These are phyloP conservation scores for Penicillium argentinense DNA, from an alignment of 495 filamentous ascomycete genomes.

Conservation along the genomic window DNA sequence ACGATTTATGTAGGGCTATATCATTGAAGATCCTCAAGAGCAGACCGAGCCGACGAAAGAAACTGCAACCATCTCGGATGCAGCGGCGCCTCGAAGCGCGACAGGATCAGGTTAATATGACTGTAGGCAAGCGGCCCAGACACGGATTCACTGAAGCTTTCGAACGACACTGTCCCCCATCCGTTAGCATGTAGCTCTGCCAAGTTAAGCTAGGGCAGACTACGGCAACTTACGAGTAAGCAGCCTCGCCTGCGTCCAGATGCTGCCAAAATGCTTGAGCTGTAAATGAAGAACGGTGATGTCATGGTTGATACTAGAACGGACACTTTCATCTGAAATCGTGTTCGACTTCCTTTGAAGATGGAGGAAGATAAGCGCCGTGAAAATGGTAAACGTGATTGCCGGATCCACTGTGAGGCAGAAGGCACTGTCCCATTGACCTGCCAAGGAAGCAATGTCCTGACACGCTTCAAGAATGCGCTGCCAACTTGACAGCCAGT, in stretches of 20 bases:
- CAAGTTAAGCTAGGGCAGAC: background rate
- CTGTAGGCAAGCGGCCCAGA: slow-evolving; percentile 5
- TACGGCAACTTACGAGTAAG: slow-evolving; percentile 12
- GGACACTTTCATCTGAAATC: background rate
- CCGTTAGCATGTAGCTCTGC: background rate
- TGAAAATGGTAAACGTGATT: slow-evolving; percentile 18
- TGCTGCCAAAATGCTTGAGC: slow-evolving; percentile 13
- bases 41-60: slow-evolving; percentile 7
- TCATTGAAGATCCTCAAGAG: too few species aligned
- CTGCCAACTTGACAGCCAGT: slow-evolving; percentile 18
- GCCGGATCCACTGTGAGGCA: slow-evolving; percentile 20
- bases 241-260: slow-evolving; percentile 18
- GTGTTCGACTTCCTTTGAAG: slow-evolving; percentile 15
- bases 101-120: slow-evolving; percentile 10
- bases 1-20: too few species aligned
- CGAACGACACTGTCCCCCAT: slow-evolving; percentile 15
- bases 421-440: slow-evolving; percentile 20
- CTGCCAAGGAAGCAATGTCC: slow-evolving; percentile 13
- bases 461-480: slow-evolving; percentile 15
- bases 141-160: slow-evolving; percentile 11
- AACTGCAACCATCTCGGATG: slow-evolving; percentile 16
- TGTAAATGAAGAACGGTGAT: slow-evolving; percentile 13
- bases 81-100: slow-evolving; percentile 19
- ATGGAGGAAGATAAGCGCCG: slow-evolving; percentile 16
- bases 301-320: slow-evolving; percentile 10